A percentile compares a stretch with the other conserved stretches of the same genome.
Evolutionary conservation across 2,329 filamentous ascomycete species (phyloP).

Genomic region (Ustulina deusta): DNA sequence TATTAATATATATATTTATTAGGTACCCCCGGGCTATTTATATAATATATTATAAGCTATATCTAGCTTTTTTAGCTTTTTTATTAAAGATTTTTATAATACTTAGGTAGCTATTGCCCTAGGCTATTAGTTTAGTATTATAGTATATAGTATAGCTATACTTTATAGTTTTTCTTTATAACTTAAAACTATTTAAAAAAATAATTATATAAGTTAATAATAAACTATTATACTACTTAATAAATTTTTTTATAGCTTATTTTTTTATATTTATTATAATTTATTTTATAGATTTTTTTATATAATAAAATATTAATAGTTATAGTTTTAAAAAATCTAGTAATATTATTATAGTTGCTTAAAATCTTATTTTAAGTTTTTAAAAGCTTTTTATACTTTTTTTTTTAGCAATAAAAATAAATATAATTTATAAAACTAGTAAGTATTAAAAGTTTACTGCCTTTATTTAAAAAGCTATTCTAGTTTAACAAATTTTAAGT

Average conservation of each 20-base stretch:
- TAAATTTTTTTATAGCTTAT: background rate
- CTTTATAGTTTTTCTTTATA: background rate
- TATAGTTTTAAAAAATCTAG: background rate
- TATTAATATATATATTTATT: background rate
- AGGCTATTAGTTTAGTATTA: background rate
- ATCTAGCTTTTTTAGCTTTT: background rate
- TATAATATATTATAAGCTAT: background rate
- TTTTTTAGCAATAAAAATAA: conserved; percentile 1
- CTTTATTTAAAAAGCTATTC: conserved; percentile 1
- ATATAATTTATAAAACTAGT: background rate
- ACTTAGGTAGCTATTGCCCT: background rate
- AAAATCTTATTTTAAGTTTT: background rate
- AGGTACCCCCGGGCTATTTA: background rate
- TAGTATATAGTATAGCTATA: background rate
- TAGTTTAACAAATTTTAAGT: background rate
- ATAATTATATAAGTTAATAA: background rate
- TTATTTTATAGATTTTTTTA: background rate
- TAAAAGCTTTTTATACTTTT: background rate
- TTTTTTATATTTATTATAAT: background rate
- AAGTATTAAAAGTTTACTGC: background rate
- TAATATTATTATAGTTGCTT: background rate
- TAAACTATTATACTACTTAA: background rate
- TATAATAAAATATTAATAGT: background rate
- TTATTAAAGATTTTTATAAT: background rate
- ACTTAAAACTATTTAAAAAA: background rate